These are phyloP conservation scores for Zangia roseola DNA, from an alignment of 768 basidiomycete species.

Conservation along the genomic window DNA sequence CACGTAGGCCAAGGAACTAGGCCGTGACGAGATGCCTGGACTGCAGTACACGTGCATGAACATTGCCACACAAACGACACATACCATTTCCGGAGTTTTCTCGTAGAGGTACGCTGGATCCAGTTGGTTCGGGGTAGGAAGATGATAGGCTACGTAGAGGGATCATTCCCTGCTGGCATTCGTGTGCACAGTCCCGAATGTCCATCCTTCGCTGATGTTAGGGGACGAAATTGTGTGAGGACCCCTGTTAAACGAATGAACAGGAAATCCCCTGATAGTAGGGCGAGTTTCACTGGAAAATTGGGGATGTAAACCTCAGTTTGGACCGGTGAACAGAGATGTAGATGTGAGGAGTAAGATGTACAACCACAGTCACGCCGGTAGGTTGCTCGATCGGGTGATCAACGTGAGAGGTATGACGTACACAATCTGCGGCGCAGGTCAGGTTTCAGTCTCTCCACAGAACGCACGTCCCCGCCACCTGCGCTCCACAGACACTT, in stretches of 20 bases:
- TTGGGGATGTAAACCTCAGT: neutral
- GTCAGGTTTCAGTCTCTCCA: too few species aligned
- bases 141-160: neutral
- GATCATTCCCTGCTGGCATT: neutral
- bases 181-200: neutral
- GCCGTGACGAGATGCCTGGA: constrained; percentile 1
- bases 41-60: too few species aligned
- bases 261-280: neutral
- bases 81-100: constrained; percentile 16
- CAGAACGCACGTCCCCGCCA: too few species aligned
- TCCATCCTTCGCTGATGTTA: constrained; percentile 2
- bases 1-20: neutral
- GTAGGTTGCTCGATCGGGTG: too few species aligned
- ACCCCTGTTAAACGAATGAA: neutral
- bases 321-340: too few species aligned
- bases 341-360: neutral
- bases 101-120: neutral
- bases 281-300: neutral
- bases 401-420: too few species aligned
- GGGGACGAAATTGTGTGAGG: neutral
- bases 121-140: neutral
- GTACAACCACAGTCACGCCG: too few species aligned
- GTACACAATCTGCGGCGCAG: too few species aligned
- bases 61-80: constrained; percentile 14
- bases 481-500: too few species aligned